Conservation (phyloP, 495 filamentous ascomycete genomes). For the Eremomyces bilateralis region DNA sequence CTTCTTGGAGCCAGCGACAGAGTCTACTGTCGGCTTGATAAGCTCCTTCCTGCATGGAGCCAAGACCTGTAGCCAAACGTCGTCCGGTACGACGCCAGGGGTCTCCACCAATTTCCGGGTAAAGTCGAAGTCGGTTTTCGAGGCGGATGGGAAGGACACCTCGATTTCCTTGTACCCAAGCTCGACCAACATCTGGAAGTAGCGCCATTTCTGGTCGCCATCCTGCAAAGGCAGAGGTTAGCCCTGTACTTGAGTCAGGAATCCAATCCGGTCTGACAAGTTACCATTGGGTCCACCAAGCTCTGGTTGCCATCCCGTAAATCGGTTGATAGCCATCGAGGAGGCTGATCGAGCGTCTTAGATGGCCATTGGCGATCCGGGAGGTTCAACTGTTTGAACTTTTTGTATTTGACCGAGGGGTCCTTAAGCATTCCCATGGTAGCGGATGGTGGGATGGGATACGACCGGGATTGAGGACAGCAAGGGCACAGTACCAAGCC, state of each 20-base stretch:
- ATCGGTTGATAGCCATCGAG: slow-evolving; percentile 23
- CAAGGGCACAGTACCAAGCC: too few relatives aligned
- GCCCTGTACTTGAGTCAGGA: background rate
- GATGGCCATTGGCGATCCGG: slow-evolving; percentile 83
- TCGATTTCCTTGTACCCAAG: slow-evolving; percentile 98
- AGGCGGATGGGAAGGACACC: slow-evolving; percentile 85
- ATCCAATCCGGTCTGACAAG: background rate
- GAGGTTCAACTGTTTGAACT: slow-evolving; percentile 53
- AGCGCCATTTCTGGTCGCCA: slow-evolving; percentile 79
- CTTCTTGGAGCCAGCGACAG: slow-evolving; percentile 76
- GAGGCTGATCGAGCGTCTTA: slow-evolving; percentile 24
- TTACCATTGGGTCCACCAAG: slow-evolving; percentile 31
- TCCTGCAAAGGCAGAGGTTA: slow-evolving; percentile 30
- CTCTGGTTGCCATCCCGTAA: slow-evolving; percentile 23
- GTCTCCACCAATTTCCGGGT: slow-evolving; percentile 74
- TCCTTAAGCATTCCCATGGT: slow-evolving; percentile 59
- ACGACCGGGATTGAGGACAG: too few relatives aligned
- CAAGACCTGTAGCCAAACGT: slow-evolving; percentile 91
- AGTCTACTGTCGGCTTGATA: slow-evolving; percentile 76
- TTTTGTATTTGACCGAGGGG: slow-evolving; percentile 79
- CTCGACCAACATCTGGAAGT: slow-evolving; percentile 84
- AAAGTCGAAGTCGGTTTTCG: slow-evolving; percentile 89
- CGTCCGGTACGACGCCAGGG: slow-evolving; percentile 66
- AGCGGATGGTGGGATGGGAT: background rate
- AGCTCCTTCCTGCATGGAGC: slow-evolving; percentile 85